Conservation (phyloP, 2,329 filamentous ascomycete species). For the Dryadomyces quercivorus region DNA sequence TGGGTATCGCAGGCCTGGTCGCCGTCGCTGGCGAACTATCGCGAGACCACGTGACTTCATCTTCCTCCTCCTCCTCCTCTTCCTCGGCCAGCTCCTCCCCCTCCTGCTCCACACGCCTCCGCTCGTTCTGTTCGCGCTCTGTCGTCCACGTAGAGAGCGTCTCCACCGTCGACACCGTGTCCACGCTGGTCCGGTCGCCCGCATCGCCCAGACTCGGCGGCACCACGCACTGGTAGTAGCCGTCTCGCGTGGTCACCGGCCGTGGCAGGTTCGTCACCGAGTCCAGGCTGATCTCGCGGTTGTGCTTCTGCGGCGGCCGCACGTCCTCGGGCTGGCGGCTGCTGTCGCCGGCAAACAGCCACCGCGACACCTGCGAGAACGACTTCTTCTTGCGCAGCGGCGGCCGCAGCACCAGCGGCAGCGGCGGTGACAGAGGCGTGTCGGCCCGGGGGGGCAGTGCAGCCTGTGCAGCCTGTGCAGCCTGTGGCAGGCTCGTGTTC, state of each 20-base stretch:
- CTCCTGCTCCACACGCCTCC: slow-evolving; percentile 17
- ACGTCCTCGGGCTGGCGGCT: slow-evolving; percentile 13
- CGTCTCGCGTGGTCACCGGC: slow-evolving; percentile 37
- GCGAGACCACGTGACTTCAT: slow-evolving; percentile 33
- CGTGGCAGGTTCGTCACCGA: slow-evolving; percentile 43
- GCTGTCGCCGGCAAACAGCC: slow-evolving; percentile 35
- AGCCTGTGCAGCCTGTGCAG: too few relatives aligned
- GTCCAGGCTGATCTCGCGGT: slow-evolving; percentile 30
- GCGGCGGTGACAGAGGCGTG: slow-evolving; percentile 37
- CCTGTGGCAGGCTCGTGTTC: neutral
- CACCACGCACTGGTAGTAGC: slow-evolving; percentile 46
- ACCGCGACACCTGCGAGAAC: slow-evolving; percentile 48
- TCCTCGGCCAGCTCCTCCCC: slow-evolving; percentile 18
- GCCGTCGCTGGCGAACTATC: slow-evolving; percentile 31
- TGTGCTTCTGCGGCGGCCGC: slow-evolving; percentile 11
- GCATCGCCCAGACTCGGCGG: slow-evolving; percentile 15
- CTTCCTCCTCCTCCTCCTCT: slow-evolving; percentile 17
- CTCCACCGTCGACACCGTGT: slow-evolving; percentile 28
- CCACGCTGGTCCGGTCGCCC: slow-evolving; percentile 26
- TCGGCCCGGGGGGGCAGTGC: slow-evolving; percentile 15
- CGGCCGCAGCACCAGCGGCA: slow-evolving; percentile 46
- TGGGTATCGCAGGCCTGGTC: slow-evolving; percentile 23
- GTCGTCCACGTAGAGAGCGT: slow-evolving; percentile 36
- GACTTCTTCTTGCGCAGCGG: slow-evolving; percentile 55
- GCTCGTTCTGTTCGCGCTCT: slow-evolving; percentile 22